Evolutionary conservation across 495 filamentous ascomycete genomes (phyloP).

Genomic region (Hyaloscypha hepaticicola): DNA sequence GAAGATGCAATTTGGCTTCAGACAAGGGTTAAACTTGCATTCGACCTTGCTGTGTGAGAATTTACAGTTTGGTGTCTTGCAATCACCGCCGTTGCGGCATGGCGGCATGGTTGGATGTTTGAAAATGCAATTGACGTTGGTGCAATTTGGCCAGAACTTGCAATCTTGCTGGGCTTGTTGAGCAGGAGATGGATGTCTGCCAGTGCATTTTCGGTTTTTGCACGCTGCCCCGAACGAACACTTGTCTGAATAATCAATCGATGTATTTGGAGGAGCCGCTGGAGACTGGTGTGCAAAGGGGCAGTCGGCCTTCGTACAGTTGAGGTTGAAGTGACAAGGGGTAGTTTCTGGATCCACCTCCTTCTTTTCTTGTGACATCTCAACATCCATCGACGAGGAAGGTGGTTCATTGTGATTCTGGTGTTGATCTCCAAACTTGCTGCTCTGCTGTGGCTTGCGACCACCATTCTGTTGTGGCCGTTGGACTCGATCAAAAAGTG

Average conservation of each 20-base stretch:
- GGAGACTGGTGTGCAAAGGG: conserved; percentile 93
- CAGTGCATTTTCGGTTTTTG: conserved; percentile 92
- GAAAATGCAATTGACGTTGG: conserved; percentile 82
- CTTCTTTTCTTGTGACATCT: conserved; percentile 48
- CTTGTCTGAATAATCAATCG: conserved; percentile 73
- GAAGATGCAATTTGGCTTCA: conserved; percentile 80
- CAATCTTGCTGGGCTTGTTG: conserved; percentile 82
- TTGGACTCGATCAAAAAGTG: conserved; percentile 75
- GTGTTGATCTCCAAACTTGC: conserved; percentile 32
- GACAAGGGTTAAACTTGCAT: conserved; percentile 91
- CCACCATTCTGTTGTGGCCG: conserved; percentile 40
- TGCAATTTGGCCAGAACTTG: conserved; percentile 93
- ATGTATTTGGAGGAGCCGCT: conserved; percentile 77
- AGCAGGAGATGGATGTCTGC: conserved; percentile 88
- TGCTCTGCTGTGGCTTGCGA: conserved; percentile 28
- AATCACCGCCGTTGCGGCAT: conserved; percentile 93
- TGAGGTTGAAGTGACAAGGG: conserved; percentile 82
- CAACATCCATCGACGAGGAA: conserved; percentile 42
- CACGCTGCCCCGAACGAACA: conserved; percentile 88
- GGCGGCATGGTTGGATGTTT: conserved; percentile 70
- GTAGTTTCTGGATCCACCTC: conserved; percentile 52
- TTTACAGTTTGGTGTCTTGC: conserved; percentile 78
- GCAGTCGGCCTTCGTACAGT: conserved; percentile 86
- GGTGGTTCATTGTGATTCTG: conserved; percentile 21
- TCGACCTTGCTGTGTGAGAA: conserved; percentile 80